These are phyloP conservation scores for Musa troglodytarum DNA, from an alignment of 176 grass and related monocot species.

Conservation along the genomic window DNA sequence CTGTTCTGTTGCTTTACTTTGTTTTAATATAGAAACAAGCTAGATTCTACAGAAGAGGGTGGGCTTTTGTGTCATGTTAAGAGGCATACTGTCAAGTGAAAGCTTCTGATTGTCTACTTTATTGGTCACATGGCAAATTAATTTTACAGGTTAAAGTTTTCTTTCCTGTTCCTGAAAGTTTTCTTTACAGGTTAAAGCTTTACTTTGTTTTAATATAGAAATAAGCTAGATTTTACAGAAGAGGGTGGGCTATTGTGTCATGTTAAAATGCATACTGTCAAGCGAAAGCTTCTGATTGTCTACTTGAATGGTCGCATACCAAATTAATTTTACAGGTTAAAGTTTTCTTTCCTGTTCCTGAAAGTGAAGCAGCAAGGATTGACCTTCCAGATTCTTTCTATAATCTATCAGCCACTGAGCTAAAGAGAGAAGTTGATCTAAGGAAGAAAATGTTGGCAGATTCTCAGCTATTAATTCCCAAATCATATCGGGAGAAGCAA, in stretches of 20 bases:
- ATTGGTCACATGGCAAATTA: conserved; percentile 10
- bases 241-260: too few relatives aligned
- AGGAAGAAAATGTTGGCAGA: conserved; percentile 69
- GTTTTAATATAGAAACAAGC: too few relatives aligned
- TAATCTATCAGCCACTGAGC: conserved; percentile 44
- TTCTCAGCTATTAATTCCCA: conserved; percentile 76
- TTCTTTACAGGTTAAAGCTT: background rate
- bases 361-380: conserved; percentile 43
- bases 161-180: conserved; percentile 52
- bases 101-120: background rate
- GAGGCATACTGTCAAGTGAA: too few relatives aligned
- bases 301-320: conserved; percentile 16
- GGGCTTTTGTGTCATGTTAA: background rate
- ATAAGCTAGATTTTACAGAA: too few relatives aligned
- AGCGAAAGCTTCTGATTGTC: background rate
- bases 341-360: conserved; percentile 64
- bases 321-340: conserved; percentile 38
- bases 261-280: too few relatives aligned
- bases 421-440: conserved; percentile 68
- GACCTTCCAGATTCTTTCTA: conserved; percentile 86
- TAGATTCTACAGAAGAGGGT: too few relatives aligned
- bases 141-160: conserved; percentile 57
- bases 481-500: conserved; percentile 88
- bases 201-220: too few relatives aligned
- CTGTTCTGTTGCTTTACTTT: background rate